phyloP scores from a whole-genome alignment of 306 rosid genomes.

The Cicer pinnatifidum region DNA sequence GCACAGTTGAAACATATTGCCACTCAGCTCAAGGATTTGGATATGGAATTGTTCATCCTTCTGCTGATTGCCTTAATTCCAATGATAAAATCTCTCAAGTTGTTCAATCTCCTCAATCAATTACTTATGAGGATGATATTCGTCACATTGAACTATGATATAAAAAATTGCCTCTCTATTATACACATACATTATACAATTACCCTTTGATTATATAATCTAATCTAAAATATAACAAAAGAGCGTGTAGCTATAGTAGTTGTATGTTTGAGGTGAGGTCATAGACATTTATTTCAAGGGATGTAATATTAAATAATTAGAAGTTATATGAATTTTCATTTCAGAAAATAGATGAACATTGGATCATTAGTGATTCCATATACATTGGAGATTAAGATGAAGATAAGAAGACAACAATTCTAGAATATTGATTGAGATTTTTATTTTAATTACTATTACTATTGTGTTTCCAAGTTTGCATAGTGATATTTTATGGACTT shows the following conservation, averaged over 20 bases:
- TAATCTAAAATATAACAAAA: conserved; percentile 25
- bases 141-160: conserved; percentile 74
- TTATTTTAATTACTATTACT: conserved; percentile 26
- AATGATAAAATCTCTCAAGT: conserved; percentile 53
- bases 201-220: conserved; percentile 10
- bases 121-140: conserved; percentile 42
- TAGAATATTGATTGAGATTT: conserved; percentile 40
- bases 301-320: conserved; percentile 40
- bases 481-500: conserved; percentile 23
- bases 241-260: conserved; percentile 48
- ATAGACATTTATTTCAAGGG: conserved; percentile 42
- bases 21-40: conserved; percentile 91
- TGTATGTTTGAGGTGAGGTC: conserved; percentile 55
- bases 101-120: conserved; percentile 42
- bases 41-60: conserved; percentile 79
- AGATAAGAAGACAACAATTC: conserved; percentile 13
- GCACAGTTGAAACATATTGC: conserved; percentile 87
- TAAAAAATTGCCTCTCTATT: neutral
- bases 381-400: conserved; percentile 41
- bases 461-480: conserved; percentile 10
- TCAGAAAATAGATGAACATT: conserved; percentile 28
- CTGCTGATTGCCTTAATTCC: conserved; percentile 90
- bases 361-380: neutral
- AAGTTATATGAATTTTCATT: conserved; percentile 35
- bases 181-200: conserved; percentile 42